Percentiles rank a stretch among this genome's conserved stretches.
These are phyloP conservation scores for Yamadazyma siamensis DNA, from an alignment of 1,139 yeast species.

Conservation along the genomic window DNA sequence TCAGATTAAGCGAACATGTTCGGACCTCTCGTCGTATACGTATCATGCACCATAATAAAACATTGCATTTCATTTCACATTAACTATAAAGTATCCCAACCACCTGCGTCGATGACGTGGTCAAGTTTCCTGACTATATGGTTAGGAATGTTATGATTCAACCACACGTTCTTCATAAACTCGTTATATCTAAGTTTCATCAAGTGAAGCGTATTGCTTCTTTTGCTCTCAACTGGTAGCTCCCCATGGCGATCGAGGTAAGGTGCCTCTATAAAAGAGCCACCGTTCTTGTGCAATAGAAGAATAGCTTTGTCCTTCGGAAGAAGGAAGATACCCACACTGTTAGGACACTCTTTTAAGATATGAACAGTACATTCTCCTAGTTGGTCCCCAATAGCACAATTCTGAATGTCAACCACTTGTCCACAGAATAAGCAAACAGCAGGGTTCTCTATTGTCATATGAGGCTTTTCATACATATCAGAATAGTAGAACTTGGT, in stretches of 20 bases:
- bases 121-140: constrained; percentile 78
- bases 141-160: constrained; percentile 76
- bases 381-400: constrained; percentile 44
- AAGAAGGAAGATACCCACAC: constrained; percentile 73
- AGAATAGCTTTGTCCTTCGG: constrained; percentile 75
- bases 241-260: constrained; percentile 88
- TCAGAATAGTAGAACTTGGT: constrained; percentile 52
- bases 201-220: constrained; percentile 69
- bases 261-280: constrained; percentile 84
- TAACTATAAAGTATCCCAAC: constrained; percentile 83
- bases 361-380: constrained; percentile 73
- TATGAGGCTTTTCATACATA: constrained; percentile 37
- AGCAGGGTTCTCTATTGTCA: constrained; percentile 70
- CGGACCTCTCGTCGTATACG: too few species aligned
- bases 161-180: constrained; percentile 66
- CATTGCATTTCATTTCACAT: too few species aligned
- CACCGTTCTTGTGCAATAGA: constrained; percentile 65
- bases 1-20: too few species aligned
- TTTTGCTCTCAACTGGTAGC: constrained; percentile 67
- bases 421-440: constrained; percentile 81
- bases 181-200: constrained; percentile 64
- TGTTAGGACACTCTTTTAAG: constrained; percentile 61
- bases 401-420: constrained; percentile 63
- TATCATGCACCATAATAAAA: too few species aligned
- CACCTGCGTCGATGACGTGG: constrained; percentile 79